phyloP scores from a whole-genome alignment of 2,329 filamentous ascomycete species.

The Monilinia vaccinii-corymbosi region DNA sequence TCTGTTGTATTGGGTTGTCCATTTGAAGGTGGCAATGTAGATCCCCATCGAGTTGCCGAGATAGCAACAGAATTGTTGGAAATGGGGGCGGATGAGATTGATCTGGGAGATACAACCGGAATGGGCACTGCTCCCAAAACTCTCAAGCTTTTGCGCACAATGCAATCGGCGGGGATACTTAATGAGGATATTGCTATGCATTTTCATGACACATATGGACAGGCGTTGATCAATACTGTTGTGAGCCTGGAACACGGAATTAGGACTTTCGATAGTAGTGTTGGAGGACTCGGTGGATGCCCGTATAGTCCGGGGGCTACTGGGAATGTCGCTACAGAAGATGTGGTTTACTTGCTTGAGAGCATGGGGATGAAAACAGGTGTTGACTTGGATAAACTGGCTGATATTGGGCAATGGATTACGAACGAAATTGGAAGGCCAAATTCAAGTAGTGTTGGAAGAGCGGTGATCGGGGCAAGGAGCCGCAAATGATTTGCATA shows the following conservation, averaged over 20 bases:
- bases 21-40: slow-evolving; percentile 57
- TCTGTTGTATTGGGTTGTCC: slow-evolving; percentile 76
- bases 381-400: slow-evolving; percentile 57
- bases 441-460: slow-evolving; percentile 60
- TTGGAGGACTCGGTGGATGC: slow-evolving; percentile 74
- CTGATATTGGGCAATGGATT: slow-evolving; percentile 66
- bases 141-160: slow-evolving; percentile 51
- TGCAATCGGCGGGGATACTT: slow-evolving; percentile 58
- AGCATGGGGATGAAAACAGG: slow-evolving; percentile 67
- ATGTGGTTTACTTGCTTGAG: slow-evolving; percentile 71
- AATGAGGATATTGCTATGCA: slow-evolving; percentile 69
- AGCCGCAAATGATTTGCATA: background rate
- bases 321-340: slow-evolving; percentile 78
- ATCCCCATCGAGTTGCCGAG: slow-evolving; percentile 54
- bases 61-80: slow-evolving; percentile 64
- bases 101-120: slow-evolving; percentile 81
- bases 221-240: slow-evolving; percentile 74
- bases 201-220: slow-evolving; percentile 83
- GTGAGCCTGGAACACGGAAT: slow-evolving; percentile 71
- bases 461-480: slow-evolving; percentile 46
- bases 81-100: slow-evolving; percentile 86
- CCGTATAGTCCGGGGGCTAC: slow-evolving; percentile 80
- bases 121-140: slow-evolving; percentile 76
- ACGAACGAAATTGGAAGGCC: slow-evolving; percentile 50
- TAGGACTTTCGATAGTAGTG: slow-evolving; percentile 68